Percentiles rank a stretch among this genome's conserved stretches.
phyloP scores from a whole-genome alignment of 345 rosid genomes.

The Isatis tinctoria region DNA sequence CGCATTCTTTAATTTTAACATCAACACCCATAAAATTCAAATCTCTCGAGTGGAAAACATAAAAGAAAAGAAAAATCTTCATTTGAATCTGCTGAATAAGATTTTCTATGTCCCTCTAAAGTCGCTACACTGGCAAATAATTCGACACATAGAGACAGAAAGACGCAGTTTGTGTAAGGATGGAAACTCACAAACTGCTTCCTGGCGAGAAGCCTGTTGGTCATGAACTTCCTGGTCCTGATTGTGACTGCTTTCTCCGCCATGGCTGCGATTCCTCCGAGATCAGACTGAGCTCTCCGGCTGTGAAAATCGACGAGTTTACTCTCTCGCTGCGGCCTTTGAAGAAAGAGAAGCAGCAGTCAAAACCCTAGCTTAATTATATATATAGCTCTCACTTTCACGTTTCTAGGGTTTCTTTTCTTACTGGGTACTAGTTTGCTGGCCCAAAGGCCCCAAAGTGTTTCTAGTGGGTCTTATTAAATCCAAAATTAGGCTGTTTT shows the following conservation, averaged over 20 bases:
- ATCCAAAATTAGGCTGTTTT: neutral
- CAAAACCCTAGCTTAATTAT: slow-evolving; percentile 12
- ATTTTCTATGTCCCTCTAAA: neutral
- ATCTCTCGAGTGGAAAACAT: neutral
- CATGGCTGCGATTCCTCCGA: slow-evolving; percentile 38
- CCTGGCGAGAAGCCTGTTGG: slow-evolving; percentile 93
- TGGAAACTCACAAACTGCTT: slow-evolving; percentile 79
- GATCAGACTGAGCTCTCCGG: slow-evolving; percentile 20
- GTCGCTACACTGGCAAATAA: neutral
- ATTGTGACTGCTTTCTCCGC: slow-evolving; percentile 91
- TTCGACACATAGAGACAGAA: neutral
- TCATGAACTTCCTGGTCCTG: slow-evolving; percentile 92
- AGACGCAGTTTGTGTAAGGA: neutral
- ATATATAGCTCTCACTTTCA: slow-evolving; percentile 20
- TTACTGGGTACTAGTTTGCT: neutral
- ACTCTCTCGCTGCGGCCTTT: slow-evolving; percentile 8
- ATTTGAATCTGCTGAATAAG: neutral
- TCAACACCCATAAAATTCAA: no score
- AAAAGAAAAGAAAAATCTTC: neutral
- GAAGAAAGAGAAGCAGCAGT: neutral
- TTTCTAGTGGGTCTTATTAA: neutral
- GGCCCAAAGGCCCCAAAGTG: neutral
- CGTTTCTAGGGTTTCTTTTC: slow-evolving; percentile 14
- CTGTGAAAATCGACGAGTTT: neutral
- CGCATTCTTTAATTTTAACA: neutral